Base-by-base conservation (phyloP, 164 flowering plant genomes). In the Umbilicus rupestris region DNA sequence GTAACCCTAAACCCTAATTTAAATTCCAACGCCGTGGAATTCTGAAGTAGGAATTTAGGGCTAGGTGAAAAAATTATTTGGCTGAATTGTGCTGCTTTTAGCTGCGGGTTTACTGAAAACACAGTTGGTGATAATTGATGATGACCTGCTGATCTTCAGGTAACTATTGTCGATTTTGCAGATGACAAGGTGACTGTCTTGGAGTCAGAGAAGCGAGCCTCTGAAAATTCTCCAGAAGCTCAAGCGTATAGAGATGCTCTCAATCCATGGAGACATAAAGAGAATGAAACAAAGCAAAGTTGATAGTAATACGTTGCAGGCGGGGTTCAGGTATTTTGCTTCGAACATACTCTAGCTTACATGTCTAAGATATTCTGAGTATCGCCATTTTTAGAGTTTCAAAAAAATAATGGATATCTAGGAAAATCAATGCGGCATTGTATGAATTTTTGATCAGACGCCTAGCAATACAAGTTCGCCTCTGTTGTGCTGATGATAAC, bases 141-240 rank as follows among this genome's bases (percentile, higher is more conserved):
- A 9, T 41, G 6, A 41, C 5, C 9, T 15, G 44, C 14, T 3
- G 44, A 15, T 41, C 14, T 41, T 10, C 44, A 41, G 9, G 12
- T 41, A n/a, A n/a, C 14, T 41, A 0, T 1, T 41, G 9, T 2
- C 9, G 9, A 15, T 49, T 22, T 8, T 70, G 75, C 83, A 90
- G 98, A 93, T 82, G 98, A 93, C 69, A 86, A 87, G 74, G 98
- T 93, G 60, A 85, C 97, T 26, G 97, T 80, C 68, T 47, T 93
- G 74, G 98, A 93, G 78, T 73, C 96, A 0, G 98, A 93, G 81
- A 88, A 88, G 76, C 83, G 84, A 64, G 96, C 94, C 47, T 90
- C 86, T 85, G 97, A 88, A 73, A 81, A 39, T 69, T 80, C 91
- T 24, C 79, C 90, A 1, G 96, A 90, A 78, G 98, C 92, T 72